These are phyloP conservation scores for Metschnikowia aberdeeniae DNA, from an alignment of 805 yeast species.

Conservation along the genomic window DNA sequence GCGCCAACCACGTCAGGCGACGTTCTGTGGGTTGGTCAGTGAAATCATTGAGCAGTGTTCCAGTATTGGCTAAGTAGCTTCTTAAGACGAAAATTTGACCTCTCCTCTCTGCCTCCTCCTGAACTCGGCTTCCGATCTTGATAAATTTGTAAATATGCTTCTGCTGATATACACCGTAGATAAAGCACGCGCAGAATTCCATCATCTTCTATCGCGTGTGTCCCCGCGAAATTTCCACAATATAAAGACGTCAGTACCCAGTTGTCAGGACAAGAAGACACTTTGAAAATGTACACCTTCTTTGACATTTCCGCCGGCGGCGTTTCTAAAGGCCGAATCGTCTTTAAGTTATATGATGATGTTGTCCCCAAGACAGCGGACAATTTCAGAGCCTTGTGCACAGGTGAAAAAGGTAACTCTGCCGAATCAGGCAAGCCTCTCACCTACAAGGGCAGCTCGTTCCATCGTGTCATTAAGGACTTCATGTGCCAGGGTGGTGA, in stretches of 20 bases:
- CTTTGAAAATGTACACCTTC: slow-evolving; percentile 42
- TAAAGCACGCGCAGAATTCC: slow-evolving; percentile 4
- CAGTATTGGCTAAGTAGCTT: too few species aligned
- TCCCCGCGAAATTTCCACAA: slow-evolving; percentile 4
- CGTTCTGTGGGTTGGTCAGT: too few species aligned
- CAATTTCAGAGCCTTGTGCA: slow-evolving; percentile 82
- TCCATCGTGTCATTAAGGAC: slow-evolving; percentile 85
- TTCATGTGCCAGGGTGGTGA: slow-evolving; percentile 97
- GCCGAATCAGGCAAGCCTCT: slow-evolving; percentile 61
- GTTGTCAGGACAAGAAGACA: background rate
- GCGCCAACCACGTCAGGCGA: too few species aligned
- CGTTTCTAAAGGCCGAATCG: slow-evolving; percentile 66
- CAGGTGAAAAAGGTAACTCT: slow-evolving; percentile 73
- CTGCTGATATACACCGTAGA: background rate
- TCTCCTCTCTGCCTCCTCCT: too few species aligned
- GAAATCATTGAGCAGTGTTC: too few species aligned
- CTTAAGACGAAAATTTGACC: too few species aligned
- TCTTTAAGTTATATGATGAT: slow-evolving; percentile 67
- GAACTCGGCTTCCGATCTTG: too few species aligned
- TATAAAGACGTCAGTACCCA: background rate
- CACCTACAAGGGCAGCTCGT: slow-evolving; percentile 76
- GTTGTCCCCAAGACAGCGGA: slow-evolving; percentile 86
- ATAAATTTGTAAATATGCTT: too few species aligned
- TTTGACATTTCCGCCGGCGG: slow-evolving; percentile 79
- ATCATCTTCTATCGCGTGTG: slow-evolving; percentile 1